Conservation (phyloP, 257 asterid species). For the Solanum chiquidenum region DNA sequence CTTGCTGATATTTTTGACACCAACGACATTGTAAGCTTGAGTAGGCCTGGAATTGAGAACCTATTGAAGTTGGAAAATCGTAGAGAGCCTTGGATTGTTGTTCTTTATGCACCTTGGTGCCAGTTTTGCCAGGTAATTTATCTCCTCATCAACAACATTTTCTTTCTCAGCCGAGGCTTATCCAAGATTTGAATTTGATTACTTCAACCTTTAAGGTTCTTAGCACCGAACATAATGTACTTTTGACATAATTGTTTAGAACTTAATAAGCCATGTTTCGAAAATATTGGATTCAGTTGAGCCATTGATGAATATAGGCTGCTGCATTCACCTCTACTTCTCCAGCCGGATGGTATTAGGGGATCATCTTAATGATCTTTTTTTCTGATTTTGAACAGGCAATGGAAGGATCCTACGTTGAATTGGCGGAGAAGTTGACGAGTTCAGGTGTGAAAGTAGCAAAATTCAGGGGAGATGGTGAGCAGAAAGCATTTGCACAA, state of each 20-base stretch:
- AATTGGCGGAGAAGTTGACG: conserved; percentile 46
- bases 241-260: neutral
- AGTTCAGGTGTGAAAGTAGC: conserved; percentile 71
- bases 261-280: neutral
- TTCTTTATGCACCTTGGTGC: conserved; percentile 88
- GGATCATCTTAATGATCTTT: too few relatives aligned
- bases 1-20: conserved; percentile 41
- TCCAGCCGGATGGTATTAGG: neutral
- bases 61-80: conserved; percentile 49
- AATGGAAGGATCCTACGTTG: conserved; percentile 67
- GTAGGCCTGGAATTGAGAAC: conserved; percentile 65
- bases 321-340: neutral
- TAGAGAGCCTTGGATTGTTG: conserved; percentile 68
- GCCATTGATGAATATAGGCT: neutral
- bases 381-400: conserved; percentile 24
- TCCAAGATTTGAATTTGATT: neutral
- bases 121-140: conserved; percentile 40
- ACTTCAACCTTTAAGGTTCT: neutral
- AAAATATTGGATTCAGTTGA: neutral
- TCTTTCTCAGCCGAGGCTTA: neutral
- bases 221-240: neutral
- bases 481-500: conserved; percentile 63
- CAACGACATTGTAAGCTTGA: conserved; percentile 33
- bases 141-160: neutral
- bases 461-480: conserved; percentile 79